phyloP scores from a whole-genome alignment of 352 stramenopile genomes.

The Phytophthora cryptogea region DNA sequence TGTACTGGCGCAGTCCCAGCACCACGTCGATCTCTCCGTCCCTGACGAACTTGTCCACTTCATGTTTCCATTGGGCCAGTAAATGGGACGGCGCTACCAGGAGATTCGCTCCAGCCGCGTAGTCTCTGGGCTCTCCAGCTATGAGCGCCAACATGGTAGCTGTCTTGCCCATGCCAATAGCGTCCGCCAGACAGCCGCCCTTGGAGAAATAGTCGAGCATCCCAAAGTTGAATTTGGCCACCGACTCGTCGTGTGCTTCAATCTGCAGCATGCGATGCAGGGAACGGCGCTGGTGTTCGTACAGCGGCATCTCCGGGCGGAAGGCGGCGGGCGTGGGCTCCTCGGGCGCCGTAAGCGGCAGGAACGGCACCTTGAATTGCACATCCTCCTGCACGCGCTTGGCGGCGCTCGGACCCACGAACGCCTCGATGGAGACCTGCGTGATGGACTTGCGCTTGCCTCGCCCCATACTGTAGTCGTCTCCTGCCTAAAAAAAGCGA shows the following conservation, averaged over 20 bases:
- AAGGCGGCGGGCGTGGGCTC: constrained; percentile 66
- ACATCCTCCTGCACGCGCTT: constrained; percentile 57
- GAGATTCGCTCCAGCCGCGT: constrained; percentile 57
- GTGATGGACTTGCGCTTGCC: constrained; percentile 32
- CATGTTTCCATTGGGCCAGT: constrained; percentile 78
- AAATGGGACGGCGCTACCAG: constrained; percentile 81
- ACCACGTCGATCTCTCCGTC: constrained; percentile 74
- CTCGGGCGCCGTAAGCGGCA: constrained; percentile 72
- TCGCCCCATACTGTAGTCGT: constrained; percentile 17
- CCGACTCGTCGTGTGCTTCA: constrained; percentile 63
- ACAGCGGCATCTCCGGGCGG: constrained; percentile 54
- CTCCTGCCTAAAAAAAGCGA: neutral
- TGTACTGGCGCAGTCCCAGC: constrained; percentile 60
- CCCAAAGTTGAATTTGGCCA: constrained; percentile 77
- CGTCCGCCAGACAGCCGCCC: constrained; percentile 74
- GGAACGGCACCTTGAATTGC: constrained; percentile 84
- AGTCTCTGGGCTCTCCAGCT: constrained; percentile 61
- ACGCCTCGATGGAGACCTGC: constrained; percentile 63
- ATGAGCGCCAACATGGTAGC: constrained; percentile 82
- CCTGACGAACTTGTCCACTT: constrained; percentile 80
- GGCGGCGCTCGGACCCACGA: constrained; percentile 41
- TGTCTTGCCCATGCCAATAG: constrained; percentile 86
- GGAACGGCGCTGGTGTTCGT: constrained; percentile 81
- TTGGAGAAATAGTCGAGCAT: constrained; percentile 74
- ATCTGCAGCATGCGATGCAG: constrained; percentile 87